These are phyloP conservation scores for Saksenaea oblongispora DNA, from an alignment of 371 early-diverging fungal species.

Conservation along the genomic window DNA sequence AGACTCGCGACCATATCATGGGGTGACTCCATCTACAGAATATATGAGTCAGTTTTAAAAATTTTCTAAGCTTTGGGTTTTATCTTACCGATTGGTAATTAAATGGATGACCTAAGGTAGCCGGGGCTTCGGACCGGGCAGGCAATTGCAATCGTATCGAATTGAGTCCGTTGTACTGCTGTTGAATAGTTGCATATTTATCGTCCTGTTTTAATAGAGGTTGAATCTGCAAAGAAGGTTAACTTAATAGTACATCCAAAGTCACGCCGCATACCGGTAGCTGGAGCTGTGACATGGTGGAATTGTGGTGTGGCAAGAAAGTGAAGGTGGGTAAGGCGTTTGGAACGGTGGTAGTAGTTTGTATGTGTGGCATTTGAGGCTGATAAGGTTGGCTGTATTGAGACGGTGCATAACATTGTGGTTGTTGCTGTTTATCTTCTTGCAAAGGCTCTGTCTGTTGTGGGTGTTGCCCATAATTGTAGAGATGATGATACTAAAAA, in stretches of 20 bases:
- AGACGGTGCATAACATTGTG: background rate
- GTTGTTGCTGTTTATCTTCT: conserved; percentile 4
- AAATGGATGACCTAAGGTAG: background rate
- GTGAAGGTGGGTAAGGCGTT: background rate
- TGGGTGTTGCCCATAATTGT: background rate
- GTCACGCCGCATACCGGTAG: background rate
- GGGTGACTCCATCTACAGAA: conserved; percentile 7
- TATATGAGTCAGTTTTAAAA: background rate
- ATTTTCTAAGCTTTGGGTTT: background rate
- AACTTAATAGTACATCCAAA: too few species aligned
- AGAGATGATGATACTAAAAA: background rate
- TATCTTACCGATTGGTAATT: background rate
- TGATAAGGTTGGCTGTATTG: background rate
- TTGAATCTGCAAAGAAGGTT: background rate
- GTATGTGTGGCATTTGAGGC: background rate
- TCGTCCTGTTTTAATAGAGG: background rate
- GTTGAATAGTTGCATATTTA: background rate
- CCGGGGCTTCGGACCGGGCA: background rate
- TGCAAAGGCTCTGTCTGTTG: background rate
- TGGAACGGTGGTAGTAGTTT: background rate
- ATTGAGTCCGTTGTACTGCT: background rate
- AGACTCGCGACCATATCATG: conserved; percentile 16
- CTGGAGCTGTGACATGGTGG: conserved; percentile 2
- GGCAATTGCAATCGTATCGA: background rate
- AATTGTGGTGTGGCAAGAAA: background rate